Base-by-base conservation (phyloP, 2,329 filamentous ascomycete genomes). In the Colletotrichum sp. region DNA sequence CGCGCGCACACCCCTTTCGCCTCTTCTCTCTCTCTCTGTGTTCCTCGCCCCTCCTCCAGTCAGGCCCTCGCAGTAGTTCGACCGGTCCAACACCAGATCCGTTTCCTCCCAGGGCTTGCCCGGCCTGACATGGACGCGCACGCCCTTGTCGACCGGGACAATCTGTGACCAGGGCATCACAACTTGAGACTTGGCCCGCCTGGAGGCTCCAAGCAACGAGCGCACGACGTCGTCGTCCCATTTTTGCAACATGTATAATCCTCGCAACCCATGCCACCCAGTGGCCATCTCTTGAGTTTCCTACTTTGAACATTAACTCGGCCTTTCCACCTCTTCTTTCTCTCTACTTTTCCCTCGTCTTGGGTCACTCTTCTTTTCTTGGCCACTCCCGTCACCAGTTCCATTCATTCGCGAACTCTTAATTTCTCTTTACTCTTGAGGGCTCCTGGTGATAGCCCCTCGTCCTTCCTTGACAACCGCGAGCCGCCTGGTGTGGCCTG, bases 191-290 rank as follows among this genome's bases (percentile, higher is more conserved):
- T 75, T 69, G 70, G 44, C 64, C 48, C 73, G 55, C 73, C 70
- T 68, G 64, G 69, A 73, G 34, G 61, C 73, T 75, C 73, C 70
- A 75, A 75, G 73, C 73, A 68, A 65, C 64, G 44, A 73, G 59
- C 73, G 59, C 70, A 75, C 70, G 70, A 73, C 73, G 57, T 69
- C 73, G 70, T 75, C 73, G 73, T 75, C 70, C 73, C 73, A 74
- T 75, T 75, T 72, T 69, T 73, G 73, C 73, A 65, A 75, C 70
- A 75, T 75, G 73, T 73, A 73, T 60, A 68, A 75, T 65, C 73
- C 70, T 73, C 73, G 73, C 71, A 34, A 34, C 28, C 52, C 27
- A 60, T 48, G 48, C 64, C 59, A 30, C 11, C 22, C 34, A 57
- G 32, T 73, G 39, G 64, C 64, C 59, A 65, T 74, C 28, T 69